Evolutionary conservation across 2,329 filamentous ascomycete species (phyloP), one percentile per base, ranked within the genome.

Genomic region (Alternaria novae-zelandiae): DNA sequence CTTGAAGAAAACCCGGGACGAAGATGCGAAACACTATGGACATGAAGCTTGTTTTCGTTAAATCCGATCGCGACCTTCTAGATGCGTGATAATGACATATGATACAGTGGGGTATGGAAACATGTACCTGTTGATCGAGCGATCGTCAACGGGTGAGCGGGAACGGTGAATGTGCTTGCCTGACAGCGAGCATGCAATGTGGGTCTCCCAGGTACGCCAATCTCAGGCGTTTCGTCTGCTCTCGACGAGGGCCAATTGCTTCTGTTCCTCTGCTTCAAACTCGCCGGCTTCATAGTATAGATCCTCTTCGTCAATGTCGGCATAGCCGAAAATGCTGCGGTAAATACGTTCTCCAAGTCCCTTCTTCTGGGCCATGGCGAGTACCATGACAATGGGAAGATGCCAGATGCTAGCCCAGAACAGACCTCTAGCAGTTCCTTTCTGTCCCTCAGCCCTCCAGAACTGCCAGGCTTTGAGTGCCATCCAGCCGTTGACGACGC

Each of bases 361-460:
- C 82, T 94, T 97, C 86, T 99, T 99, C 81, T 97, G 93, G 59
- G 91, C 87, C 80, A 98, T 90, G 3, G 94, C 95, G 64, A 97
- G 83, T 50, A 97, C 93, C 85, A 99, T 89, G 45, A 98, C 86
- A 25, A 91, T 91, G 0, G 96, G 96, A 51, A 99, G 80, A 82
- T 97, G 94, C 96, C 95, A 98, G 10, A 99, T 93, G 78, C 93
- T 97, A 2, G 96, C 94, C 96, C 96, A 99, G 80, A 99, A 99
- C 56, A 99, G 80, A 0, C 91, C 90, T 59, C 93, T 87, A 3
- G 96, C 94, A 17, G 88, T 93, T 3, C 94, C 94, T 71, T 90
- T 89, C 65, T 90, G 87, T 12, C 95, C 95, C 73, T 93, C 88
- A 26, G 88, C 83, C 66, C 86, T 87, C 90, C 92, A 97, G 82